Evolutionary conservation across 495 filamentous ascomycete genomes (phyloP), one percentile per base, ranked within the genome.

Genomic region (Bathelium albidoporum): DNA sequence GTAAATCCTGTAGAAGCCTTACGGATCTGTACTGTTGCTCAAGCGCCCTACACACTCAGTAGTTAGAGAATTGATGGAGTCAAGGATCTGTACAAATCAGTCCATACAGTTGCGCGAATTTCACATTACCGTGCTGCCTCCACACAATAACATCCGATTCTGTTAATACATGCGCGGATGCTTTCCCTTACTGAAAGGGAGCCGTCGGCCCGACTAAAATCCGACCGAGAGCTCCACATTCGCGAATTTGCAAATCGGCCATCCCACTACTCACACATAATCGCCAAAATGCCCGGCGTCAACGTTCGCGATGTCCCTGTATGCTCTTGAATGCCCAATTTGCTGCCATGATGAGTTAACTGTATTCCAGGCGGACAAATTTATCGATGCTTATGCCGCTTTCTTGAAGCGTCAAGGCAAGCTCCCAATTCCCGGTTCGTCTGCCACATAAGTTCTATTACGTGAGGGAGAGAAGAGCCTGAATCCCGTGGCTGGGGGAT

Each of bases 321-420:
- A 55, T 10, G 49, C 49, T 29, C 29, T 24, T 55, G 11, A 26
- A 29, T 55, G 22, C 16, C 7, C 22, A 28, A 10, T 55, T 9
- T 29, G 0, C 2, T 29, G 49, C 29, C 9, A 29, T 9, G 12
- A 28, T 9, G 49, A 12, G 20, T 29, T 12, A 12, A 26, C 24
- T 29, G n/a, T n/a, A n/a, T 29, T 16, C 16, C 73, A 88, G 88
- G 89, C 91, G 75, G 88, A 93, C 76, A 93, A 96, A 82, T 97
- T 97, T 82, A 93, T 96, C 78, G 78, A 82, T 66, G 88, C 90
- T 77, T 97, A 97, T 79, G 87, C 91, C 71, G 90, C 87, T 77
- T 97, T 97, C 85, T 79, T 97, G 84, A 97, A 97, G 87, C 86
- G 93, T 74, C 93, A 97, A 83, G 93, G 93, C 76, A 96, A 96